These are phyloP conservation scores for Insectozyma bohioensis DNA, from an alignment of 1,139 yeast genomes.

Conservation along the genomic window DNA sequence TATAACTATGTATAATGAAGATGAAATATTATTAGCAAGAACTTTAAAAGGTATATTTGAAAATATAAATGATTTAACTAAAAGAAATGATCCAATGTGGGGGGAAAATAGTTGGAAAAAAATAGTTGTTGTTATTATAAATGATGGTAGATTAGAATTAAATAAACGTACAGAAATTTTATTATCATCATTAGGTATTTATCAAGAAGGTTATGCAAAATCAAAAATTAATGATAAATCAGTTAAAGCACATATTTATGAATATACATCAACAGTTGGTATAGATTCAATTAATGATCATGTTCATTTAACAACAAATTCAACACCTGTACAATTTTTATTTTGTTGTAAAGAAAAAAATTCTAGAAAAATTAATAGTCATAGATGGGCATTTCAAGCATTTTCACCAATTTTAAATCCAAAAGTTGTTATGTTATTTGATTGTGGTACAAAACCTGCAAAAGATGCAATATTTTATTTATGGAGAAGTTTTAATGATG, in stretches of 20 bases:
- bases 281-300: conserved; percentile 60
- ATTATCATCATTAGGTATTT: conserved; percentile 71
- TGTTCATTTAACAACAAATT: conserved; percentile 56
- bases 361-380: conserved; percentile 75
- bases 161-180: conserved; percentile 64
- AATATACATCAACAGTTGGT: conserved; percentile 77
- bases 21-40: conserved; percentile 67
- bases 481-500: conserved; percentile 75
- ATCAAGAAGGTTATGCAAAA: conserved; percentile 82
- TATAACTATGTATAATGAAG: conserved; percentile 80
- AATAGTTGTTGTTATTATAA: conserved; percentile 70
- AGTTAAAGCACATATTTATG: conserved; percentile 75
- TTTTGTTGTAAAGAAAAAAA: conserved; percentile 79
- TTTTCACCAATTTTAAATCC: conserved; percentile 73
- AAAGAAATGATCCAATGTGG: conserved; percentile 64
- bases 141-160: conserved; percentile 73
- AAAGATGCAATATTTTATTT: conserved; percentile 70
- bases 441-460: conserved; percentile 80
- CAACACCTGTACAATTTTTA: conserved; percentile 69
- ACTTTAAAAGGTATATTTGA: conserved; percentile 78
- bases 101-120: conserved; percentile 82
- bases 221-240: conserved; percentile 68
- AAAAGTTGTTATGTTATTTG: conserved; percentile 66
- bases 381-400: conserved; percentile 83
- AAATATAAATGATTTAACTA: conserved; percentile 62